Evolutionary conservation across 805 yeast species (phyloP), one percentile per base, ranked within the genome.

Genomic region (Blastobotrys attinorum): DNA sequence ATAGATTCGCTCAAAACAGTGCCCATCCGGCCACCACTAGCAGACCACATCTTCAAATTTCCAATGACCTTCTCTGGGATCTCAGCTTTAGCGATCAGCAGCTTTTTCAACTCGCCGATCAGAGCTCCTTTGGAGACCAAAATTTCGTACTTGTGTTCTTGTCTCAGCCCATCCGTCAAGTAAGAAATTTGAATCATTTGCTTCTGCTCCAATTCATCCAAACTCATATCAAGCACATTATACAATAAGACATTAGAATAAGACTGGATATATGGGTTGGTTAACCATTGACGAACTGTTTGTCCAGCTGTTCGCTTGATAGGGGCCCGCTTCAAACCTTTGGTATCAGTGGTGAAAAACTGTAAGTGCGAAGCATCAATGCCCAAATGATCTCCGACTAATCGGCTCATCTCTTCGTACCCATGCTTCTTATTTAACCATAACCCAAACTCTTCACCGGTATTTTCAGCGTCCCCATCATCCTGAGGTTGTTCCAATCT

Each of bases 201-300:
- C 79, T 86, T 74, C 49, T 74, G 78, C 61, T 92, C 98, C 54
- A 82, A 74, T 49, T 87, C 94, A 29, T 68, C 72, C 43, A 90
- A 66, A 1, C 89, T 77, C 36, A 88, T 78, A 37, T 78, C 83
- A 55, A 92, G 70, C 1, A 82, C 63, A 56, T 90, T 96, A 59
- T 83, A 90, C 51, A 80, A 81, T 46, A 90, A 73, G 7, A 43
- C 34, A n/a, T 36, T 39, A 10, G 49, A 40, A 20, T 32, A 36
- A 31, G 39, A 45, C 22, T 39, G 39, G 7, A 43, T 36, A 37
- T 61, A 50, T 15, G 49, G 40, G 16, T 50, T 34, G 3, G 50
- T n/a, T 3, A 63, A 36, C 20, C 60, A 40, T 39, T 55, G 53
- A 1, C 68, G 55, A 3, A 78, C 67, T 4, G 66, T 60, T 23